Evolutionary conservation across 805 yeast species (phyloP), one percentile per base, ranked within the genome.

Genomic region (Metschnikowia cerradonensis): DNA sequence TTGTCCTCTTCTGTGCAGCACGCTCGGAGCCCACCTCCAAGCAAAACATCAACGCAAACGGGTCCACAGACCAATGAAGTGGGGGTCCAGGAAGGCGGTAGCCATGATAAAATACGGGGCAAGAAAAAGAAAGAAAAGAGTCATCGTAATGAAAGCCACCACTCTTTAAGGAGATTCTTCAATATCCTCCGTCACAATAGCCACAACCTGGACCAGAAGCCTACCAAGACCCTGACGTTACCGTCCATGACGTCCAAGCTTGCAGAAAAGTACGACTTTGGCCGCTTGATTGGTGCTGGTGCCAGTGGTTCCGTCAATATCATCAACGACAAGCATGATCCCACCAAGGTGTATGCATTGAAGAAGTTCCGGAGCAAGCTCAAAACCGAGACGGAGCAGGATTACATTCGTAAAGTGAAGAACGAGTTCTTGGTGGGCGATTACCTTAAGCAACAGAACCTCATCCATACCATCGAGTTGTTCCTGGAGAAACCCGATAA

Each of bases 291-390:
- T 45, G 98, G 98, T 20, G 83, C 91, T 51, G 98, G 98, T 13
- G 97, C 97, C 1, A 91, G 96, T 22, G 97, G 98, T 1, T 85
- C 94, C 0, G 98, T 91, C n/a, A 79, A 86, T 39, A 76, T 89
- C 48, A 86, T 90, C 52, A 80, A 81, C 52, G 78, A 86, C 47
- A 75, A 80, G 31, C 84, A 83, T 56, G 78, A 81, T 22, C 58
- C 67, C 7, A 44, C 48, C 31, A 77, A 80, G 53, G 65, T 88
- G 4, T 90, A 80, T 68, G 98, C 98, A 0, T 88, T 92, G 48
- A 91, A 91, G 70, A 87, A 88, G 67, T 90, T 92, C 66, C 76
- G 96, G 53, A 71, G 86, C 8, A 82, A 83, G 59, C 71, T 79
- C 50, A 71, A 77, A 4, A 77, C 78, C 48, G 96, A 89, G 64